Base-by-base conservation (phyloP, 1,284 basidiomycete genomes). In the Trichosporon coremiiforme region DNA sequence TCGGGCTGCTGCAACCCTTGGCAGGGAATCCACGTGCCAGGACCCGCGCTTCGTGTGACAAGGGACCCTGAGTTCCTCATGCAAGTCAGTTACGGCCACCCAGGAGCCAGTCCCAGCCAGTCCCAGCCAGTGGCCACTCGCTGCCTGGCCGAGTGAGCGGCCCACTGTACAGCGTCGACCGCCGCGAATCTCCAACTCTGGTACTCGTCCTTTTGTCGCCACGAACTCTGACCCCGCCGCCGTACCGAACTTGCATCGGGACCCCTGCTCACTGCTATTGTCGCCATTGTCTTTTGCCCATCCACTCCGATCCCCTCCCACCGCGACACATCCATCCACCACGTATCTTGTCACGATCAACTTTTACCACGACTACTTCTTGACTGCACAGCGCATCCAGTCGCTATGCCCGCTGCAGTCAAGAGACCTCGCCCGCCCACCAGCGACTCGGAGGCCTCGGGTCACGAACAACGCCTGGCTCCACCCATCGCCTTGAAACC, bases 331-430 rank as follows among this genome's bases (percentile, higher is more conserved):
- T 60, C 57, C 57, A 60, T 12, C 29, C 57, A 33, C 29, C 57
- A n/a, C 31, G 57, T 60, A 60, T 20, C 57, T 60, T 60, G 57
- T 60, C 57, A 8, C 29, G 17, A 33, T 31, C 31, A 35, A 35
- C 29, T 5, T 33, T n/a, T 35, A 29, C 57, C 10, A 9, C 15
- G 6, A 15, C 9, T 22, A 33, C 29, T 15, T 15, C 55, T 60
- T 60, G 57, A 33, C 57, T 60, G 57, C 57, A 60, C 57, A 33
- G 57, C 57, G 57, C 57, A 60, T 60, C 47, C 29, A 35, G 57
- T 60, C 57, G 57, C 29, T 33, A 60, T 60, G 57, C 57, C 57
- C 57, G 57, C 57, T 60, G 57, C 57, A 60, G 57, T 60, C 57
- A 60, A 60, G 57, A 31, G 57, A 60, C 15, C 31, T 31, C 57